Evolutionary conservation across 1,284 basidiomycete species (phyloP).

Genomic region (Tremellales sp.): DNA sequence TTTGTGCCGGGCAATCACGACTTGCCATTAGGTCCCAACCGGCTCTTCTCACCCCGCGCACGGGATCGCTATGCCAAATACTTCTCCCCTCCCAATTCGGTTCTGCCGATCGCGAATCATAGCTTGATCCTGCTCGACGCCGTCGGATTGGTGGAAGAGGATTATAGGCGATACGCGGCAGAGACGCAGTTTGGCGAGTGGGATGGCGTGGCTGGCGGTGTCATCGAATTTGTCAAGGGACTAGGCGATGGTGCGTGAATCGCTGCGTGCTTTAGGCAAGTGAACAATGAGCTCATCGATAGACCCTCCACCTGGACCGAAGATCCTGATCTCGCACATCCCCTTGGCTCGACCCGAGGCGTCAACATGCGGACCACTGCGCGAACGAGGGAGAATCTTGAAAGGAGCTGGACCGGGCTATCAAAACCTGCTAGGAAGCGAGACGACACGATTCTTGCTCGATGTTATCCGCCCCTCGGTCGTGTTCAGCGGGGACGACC

Average conservation of each 20-base stretch:
- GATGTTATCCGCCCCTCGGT: conserved; percentile 60
- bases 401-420: conserved; percentile 75
- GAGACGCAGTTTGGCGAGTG: conserved; percentile 56
- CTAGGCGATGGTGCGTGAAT: conserved; percentile 53
- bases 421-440: conserved; percentile 70
- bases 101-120: conserved; percentile 60
- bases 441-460: conserved; percentile 67
- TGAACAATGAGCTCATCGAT: neutral
- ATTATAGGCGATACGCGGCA: conserved; percentile 61
- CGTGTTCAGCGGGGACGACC: conserved; percentile 81
- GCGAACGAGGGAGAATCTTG: conserved; percentile 67
- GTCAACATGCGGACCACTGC: conserved; percentile 66
- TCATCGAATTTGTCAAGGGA: conserved; percentile 66
- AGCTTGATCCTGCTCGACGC: conserved; percentile 70
- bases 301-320: conserved; percentile 50
- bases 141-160: conserved; percentile 69
- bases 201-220: conserved; percentile 57
- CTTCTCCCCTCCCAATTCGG: conserved; percentile 41
- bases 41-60: conserved; percentile 57
- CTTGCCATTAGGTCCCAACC: conserved; percentile 62
- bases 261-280: neutral
- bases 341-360: conserved; percentile 69
- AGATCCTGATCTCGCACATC: conserved; percentile 74
- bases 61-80: conserved; percentile 61
- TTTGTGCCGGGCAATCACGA: conserved; percentile 85